Base-by-base conservation (phyloP, 768 basidiomycete genomes). In the Kwoniella mangroviensis region DNA sequence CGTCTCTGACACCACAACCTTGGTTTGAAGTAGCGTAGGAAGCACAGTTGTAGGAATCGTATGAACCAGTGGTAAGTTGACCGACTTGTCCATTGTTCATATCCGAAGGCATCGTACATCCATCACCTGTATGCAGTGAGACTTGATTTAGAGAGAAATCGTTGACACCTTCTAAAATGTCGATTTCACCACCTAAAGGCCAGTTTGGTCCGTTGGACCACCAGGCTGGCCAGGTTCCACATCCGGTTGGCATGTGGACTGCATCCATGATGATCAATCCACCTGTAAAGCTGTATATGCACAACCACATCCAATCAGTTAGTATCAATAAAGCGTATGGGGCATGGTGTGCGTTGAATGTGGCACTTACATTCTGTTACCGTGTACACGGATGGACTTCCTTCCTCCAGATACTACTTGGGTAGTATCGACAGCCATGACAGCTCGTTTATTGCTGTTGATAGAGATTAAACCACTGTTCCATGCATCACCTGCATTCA, bases 351-450 rank as follows among this genome's bases (percentile, higher is more conserved):
- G 12, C 17, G 43, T 45, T 13, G 45, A 17, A 49, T 49, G 45
- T 49, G 45, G 54, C 28, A n/a, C 75, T 65, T 58, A 75, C 69
- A 75, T 69, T 63, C 58, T 73, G 88, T 89, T 73, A 13, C 79
- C 79, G 77, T 83, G 81, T 21, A 98, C 90, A 72, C 94, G 89
- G 49, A 96, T 87, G 73, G 91, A 90, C 82, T 88, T 86, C 69
- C 94, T 88, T 64, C 87, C 90, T 51, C 81, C 87, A n/a, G 86
- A 76, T 41, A 94, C 90, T 19, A 83, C 86, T 11, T 88, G 86
- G 4, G 93, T 95, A 6, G 92, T 94, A 79, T 96, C 93, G 26
- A 96, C 90, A 42, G 88, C 85, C 93, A 98, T 95, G 66, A 97
- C 83, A 19, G 91, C 92, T 83, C 93, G 88, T 22, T 92, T 92